These are phyloP conservation scores for Davidsoniella eucalypti DNA, from an alignment of 2,329 filamentous ascomycete genomes.

Conservation along the genomic window DNA sequence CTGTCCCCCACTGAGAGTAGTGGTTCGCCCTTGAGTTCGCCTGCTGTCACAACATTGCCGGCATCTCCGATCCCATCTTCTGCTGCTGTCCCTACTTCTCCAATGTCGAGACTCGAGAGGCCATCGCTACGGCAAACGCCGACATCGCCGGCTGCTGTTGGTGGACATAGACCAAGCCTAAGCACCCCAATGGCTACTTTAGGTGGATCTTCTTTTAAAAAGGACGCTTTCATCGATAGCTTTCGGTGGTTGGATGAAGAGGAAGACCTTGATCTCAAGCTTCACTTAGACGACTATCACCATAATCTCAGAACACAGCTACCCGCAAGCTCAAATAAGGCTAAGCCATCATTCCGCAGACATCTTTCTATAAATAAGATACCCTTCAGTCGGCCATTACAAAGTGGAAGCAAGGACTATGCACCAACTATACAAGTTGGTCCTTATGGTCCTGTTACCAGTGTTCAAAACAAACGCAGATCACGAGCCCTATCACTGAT, in stretches of 20 bases:
- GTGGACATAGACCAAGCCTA: conserved; percentile 16
- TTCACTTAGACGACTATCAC: conserved; percentile 56
- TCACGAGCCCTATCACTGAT: conserved; percentile 41
- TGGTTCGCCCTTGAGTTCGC: conserved; percentile 6
- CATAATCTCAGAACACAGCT: conserved; percentile 39
- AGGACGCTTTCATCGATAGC: conserved; percentile 45
- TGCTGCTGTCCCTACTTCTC: neutral
- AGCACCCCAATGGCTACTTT: conserved; percentile 12
- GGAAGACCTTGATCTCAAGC: conserved; percentile 48
- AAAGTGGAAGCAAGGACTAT: conserved; percentile 29
- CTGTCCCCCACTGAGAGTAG: conserved; percentile 8
- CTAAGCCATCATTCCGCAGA: conserved; percentile 48
- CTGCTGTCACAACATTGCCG: conserved; percentile 1
- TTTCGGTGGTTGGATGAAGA: conserved; percentile 63
- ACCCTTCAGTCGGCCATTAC: conserved; percentile 39
- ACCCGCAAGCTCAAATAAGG: conserved; percentile 27
- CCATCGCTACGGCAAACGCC: conserved; percentile 15
- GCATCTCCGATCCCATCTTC: conserved; percentile 5
- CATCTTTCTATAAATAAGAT: conserved; percentile 55
- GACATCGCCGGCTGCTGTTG: conserved; percentile 17
- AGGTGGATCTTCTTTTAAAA: conserved; percentile 19
- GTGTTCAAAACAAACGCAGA: conserved; percentile 28
- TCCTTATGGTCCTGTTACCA: conserved; percentile 16
- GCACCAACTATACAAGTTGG: conserved; percentile 18
- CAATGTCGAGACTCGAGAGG: conserved; percentile 16